phyloP scores from a whole-genome alignment of 306 rosid genomes.

The Carpinus fangiana region DNA sequence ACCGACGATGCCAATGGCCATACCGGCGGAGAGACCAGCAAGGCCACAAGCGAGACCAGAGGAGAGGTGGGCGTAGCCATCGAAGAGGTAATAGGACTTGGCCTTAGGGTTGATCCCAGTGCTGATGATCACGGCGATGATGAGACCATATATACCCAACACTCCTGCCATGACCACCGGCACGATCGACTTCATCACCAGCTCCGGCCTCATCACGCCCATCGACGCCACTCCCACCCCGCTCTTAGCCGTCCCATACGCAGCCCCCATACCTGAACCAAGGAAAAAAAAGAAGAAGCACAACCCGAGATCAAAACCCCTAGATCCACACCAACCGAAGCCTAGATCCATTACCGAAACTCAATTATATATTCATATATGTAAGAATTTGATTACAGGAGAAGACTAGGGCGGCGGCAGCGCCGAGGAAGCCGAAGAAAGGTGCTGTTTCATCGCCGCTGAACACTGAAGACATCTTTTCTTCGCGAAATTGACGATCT shows the following conservation, averaged over 20 bases:
- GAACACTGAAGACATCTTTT: slow-evolving; percentile 38
- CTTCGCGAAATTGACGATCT: not conserved
- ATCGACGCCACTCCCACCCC: slow-evolving; percentile 66
- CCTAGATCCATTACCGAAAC: not conserved
- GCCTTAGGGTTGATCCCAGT: slow-evolving; percentile 69
- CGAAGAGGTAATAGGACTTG: slow-evolving; percentile 57
- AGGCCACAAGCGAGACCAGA: slow-evolving; percentile 67
- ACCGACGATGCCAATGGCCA: slow-evolving; percentile 68
- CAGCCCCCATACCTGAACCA: slow-evolving; percentile 60
- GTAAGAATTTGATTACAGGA: slow-evolving; percentile 34
- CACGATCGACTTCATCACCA: slow-evolving; percentile 65
- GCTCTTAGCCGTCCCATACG: slow-evolving; percentile 63
- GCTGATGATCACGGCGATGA: slow-evolving; percentile 57
- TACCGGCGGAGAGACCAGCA: slow-evolving; percentile 63
- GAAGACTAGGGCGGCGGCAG: slow-evolving; percentile 65
- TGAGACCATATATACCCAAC: slow-evolving; percentile 59
- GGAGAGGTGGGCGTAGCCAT: slow-evolving; percentile 62
- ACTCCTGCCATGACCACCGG: slow-evolving; percentile 70
- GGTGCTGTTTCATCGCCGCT: slow-evolving; percentile 73
- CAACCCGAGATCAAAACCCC: slow-evolving; percentile 16
- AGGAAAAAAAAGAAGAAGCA: not conserved
- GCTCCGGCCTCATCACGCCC: slow-evolving; percentile 72
- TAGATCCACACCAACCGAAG: slow-evolving; percentile 4
- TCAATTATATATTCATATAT: not conserved
- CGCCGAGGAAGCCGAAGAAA: slow-evolving; percentile 64